Percentiles rank a stretch among this genome's conserved stretches.
Conservation (phyloP, 805 yeast genomes). For the Clavispora fructus region DNA sequence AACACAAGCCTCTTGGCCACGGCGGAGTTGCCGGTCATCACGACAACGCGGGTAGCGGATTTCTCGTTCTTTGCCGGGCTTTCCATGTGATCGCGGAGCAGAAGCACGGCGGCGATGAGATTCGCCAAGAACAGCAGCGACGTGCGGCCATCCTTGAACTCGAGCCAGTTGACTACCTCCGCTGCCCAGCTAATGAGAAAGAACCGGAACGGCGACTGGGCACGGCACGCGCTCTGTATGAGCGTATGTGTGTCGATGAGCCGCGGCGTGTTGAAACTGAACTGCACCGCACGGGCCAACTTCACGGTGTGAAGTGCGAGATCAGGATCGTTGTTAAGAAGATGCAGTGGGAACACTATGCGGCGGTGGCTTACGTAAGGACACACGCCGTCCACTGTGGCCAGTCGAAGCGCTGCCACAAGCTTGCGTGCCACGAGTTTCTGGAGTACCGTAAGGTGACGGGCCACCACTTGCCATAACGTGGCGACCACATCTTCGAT, state of each 20-base stretch:
- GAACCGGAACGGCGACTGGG: slow-evolving; percentile 23
- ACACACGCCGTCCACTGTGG: slow-evolving; percentile 10
- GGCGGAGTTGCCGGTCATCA: slow-evolving; percentile 55
- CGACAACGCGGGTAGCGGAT: slow-evolving; percentile 44
- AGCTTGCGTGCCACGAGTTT: slow-evolving; percentile 34
- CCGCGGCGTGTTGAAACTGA: slow-evolving; percentile 42
- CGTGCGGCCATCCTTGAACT: slow-evolving; percentile 43
- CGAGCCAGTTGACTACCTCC: slow-evolving; percentile 50
- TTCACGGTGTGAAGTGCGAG: slow-evolving; percentile 31
- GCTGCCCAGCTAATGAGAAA: slow-evolving; percentile 47
- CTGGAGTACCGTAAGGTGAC: slow-evolving; percentile 36
- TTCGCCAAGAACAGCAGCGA: slow-evolving; percentile 3
- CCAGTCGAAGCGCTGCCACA: slow-evolving; percentile 18
- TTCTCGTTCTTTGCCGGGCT: slow-evolving; percentile 7
- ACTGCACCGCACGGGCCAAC: slow-evolving; percentile 34
- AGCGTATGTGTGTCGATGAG: slow-evolving; percentile 38
- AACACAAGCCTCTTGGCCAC: slow-evolving; percentile 57
- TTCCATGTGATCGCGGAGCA: not conserved
- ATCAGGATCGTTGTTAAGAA: slow-evolving; percentile 43
- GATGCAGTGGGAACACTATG: slow-evolving; percentile 31
- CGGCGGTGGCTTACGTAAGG: slow-evolving; percentile 28
- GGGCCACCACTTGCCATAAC: slow-evolving; percentile 46
- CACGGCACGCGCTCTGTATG: slow-evolving; percentile 16
- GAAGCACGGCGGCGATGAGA: slow-evolving; percentile 2
- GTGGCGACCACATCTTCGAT: slow-evolving; percentile 40